Base-by-base conservation (phyloP, 2,329 filamentous ascomycete genomes). In the Pseudogymnoascus sp. region DNA sequence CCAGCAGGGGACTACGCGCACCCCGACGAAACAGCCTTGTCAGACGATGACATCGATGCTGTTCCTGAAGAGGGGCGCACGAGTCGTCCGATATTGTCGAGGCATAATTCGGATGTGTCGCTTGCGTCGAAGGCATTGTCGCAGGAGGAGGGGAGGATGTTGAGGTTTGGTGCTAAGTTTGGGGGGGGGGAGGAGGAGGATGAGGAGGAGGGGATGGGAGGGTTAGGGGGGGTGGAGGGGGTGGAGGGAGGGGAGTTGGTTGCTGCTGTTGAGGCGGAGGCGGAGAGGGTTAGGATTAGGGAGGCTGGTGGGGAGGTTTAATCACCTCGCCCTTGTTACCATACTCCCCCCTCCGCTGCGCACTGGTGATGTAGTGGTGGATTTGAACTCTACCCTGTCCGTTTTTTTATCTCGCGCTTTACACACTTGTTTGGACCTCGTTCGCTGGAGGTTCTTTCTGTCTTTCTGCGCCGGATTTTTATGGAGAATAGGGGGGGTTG, bases 141-240 rank as follows among this genome's bases (percentile, higher is more conserved):
- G 0, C 80, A 84, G 53, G 87, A 90, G 76, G 87, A 90, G 80
- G 87, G 87, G 33, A 83, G 83, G 33, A 81, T 90, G 68, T 87
- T 89, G 70, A 84, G 87, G 25, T 80, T 90, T 38, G 85, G 86
- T 31, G 86, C 89, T 69, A 80, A 83, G 66, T 77, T 90, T 50
- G 83, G 86, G 18, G 83, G 85, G 44, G 84, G 87, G 44, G 44
- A 16, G 14, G 23, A 16, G 6, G 44, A 4, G 5, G 23, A 16
- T 3, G 44, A 4, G 5, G 44, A 50, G 14, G 12, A 2, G 6
- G 42, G 21, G 3, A 21, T 6, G 11, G 44, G 44, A 16, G 14
- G 23, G 16, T 3, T 23, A 4, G 5, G 44, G 25, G 14, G 14
- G 3, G 7, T 21, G 31, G 61, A 42, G 35, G 11, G 60, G 35